Percentiles rank a stretch among this genome's conserved stretches.
phyloP scores from a whole-genome alignment of 139 green algal genomes.

The Microglena sp. region DNA sequence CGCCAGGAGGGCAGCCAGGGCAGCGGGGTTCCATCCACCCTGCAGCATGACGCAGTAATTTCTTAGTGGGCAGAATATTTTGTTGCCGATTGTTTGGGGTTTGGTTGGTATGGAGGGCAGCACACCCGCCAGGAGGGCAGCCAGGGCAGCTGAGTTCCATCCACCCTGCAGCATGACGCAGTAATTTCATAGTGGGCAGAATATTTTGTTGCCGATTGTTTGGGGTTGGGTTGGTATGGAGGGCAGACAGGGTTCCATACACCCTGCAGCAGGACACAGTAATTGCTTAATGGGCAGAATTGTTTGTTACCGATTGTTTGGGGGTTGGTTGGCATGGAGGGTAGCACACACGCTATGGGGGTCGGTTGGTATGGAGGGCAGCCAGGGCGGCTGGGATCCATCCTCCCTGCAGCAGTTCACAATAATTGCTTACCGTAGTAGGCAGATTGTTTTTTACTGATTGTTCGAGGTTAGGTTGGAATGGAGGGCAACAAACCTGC shows the following conservation, averaged over 20 bases:
- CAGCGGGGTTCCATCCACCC: constrained; percentile 37
- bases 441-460: too few relatives aligned
- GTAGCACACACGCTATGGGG: constrained; percentile 28
- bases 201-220: too few relatives aligned
- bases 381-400: constrained; percentile 27
- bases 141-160: constrained; percentile 32
- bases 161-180: constrained; percentile 31
- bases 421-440: too few relatives aligned
- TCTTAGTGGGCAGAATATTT: too few relatives aligned
- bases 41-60: too few relatives aligned
- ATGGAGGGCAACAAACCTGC: constrained; percentile 39
- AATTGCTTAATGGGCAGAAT: too few relatives aligned
- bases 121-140: constrained; percentile 28
- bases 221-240: constrained; percentile 14
- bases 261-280: too few relatives aligned
- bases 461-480: constrained; percentile 42
- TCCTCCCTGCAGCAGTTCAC: constrained; percentile 13
- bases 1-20: constrained; percentile 18
- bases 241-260: constrained; percentile 38
- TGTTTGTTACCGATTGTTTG: not conserved
- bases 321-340: constrained; percentile 27
- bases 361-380: constrained; percentile 1
- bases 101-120: constrained; percentile 45
- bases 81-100: too few relatives aligned
- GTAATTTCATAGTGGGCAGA: too few relatives aligned